phyloP scores from a whole-genome alignment of 345 rosid genomes.

The Gossypium arboreum region DNA sequence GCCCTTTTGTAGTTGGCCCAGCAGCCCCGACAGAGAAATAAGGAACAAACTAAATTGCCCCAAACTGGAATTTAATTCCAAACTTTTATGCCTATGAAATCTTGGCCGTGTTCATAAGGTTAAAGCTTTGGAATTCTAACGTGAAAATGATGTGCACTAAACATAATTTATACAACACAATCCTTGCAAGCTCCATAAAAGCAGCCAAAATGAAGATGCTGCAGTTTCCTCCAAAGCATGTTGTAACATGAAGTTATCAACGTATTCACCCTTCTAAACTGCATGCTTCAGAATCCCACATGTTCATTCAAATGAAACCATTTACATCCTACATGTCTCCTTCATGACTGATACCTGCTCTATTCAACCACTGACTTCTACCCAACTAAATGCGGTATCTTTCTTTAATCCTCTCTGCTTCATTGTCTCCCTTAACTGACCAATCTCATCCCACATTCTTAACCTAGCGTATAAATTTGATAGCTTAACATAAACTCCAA shows the following conservation, averaged over 20 bases:
- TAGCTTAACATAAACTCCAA: constrained; percentile 39
- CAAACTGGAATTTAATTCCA: background rate
- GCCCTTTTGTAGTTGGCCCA: background rate
- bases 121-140: too few relatives aligned
- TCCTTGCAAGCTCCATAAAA: too few relatives aligned
- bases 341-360: background rate
- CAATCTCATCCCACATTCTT: constrained; percentile 52
- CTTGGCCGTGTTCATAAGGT: too few relatives aligned
- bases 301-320: background rate
- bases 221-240: too few relatives aligned
- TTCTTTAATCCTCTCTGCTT: constrained; percentile 38
- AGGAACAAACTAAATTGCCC: background rate
- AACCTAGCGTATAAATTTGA: constrained; percentile 51
- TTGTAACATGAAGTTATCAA: background rate
- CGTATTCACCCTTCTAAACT: background rate
- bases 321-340: background rate
- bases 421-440: constrained; percentile 33
- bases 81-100: background rate
- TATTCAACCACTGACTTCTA: constrained; percentile 31
- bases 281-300: background rate
- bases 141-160: too few relatives aligned
- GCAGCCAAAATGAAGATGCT: too few relatives aligned
- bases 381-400: constrained; percentile 51
- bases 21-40: background rate
- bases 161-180: too few relatives aligned